Percentiles rank a stretch among this genome's conserved stretches.
Conservation (phyloP, 75 land plant genomes). For the Isoetes taiwanensis region DNA sequence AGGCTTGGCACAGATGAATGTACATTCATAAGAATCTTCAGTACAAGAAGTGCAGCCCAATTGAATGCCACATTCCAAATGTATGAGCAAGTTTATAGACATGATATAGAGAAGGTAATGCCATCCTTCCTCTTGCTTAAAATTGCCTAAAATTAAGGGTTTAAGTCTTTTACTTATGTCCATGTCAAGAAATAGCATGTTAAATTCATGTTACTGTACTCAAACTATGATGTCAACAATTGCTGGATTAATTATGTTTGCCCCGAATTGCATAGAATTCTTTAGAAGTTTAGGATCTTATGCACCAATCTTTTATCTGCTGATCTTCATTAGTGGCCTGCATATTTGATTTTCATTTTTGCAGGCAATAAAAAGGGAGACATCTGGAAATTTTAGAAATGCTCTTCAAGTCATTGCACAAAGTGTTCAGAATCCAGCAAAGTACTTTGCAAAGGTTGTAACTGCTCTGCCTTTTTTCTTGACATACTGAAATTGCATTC, state of each 20-base stretch:
- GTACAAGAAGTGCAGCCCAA: constrained; percentile 53
- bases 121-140: not conserved
- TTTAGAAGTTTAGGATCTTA: not conserved
- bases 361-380: constrained; percentile 54
- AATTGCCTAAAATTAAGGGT: too few relatives aligned
- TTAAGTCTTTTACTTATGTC: not conserved
- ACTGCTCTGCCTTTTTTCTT: too few relatives aligned
- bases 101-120: constrained; percentile 41
- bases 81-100: constrained; percentile 37
- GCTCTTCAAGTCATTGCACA: constrained; percentile 33
- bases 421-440: constrained; percentile 48
- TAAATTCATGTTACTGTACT: too few relatives aligned
- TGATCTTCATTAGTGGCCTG: constrained; percentile 2
- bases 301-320: not conserved
- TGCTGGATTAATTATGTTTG: not conserved
- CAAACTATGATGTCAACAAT: too few relatives aligned
- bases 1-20: constrained; percentile 36
- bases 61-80: constrained; percentile 38
- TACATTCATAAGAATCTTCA: constrained; percentile 39
- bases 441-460: constrained; percentile 64
- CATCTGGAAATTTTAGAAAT: constrained; percentile 50
- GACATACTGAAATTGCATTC: too few relatives aligned
- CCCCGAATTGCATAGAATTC: not conserved
- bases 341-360: not conserved
- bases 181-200: not conserved